These are phyloP conservation scores for Phlyctochytrium arcticum DNA, from an alignment of 192 early-diverging fungal genomes.

Conservation along the genomic window DNA sequence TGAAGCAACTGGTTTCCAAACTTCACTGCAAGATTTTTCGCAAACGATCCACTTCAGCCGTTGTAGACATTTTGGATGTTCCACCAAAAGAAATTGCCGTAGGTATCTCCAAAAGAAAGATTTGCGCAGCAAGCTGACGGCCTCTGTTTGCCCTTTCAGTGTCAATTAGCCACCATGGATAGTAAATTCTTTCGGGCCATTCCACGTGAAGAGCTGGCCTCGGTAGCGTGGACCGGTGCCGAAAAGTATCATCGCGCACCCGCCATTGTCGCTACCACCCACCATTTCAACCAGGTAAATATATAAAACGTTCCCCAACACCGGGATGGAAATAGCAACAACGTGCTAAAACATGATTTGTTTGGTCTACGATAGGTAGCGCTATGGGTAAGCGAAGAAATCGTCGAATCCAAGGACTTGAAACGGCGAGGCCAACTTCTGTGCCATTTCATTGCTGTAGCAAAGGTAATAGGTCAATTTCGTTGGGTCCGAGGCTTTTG, in stretches of 20 bases:
- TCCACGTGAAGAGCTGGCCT: conserved; percentile 32
- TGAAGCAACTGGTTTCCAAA: too few relatives aligned
- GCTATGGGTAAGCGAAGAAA: conserved; percentile 38
- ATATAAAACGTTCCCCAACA: too few relatives aligned
- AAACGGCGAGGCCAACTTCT: conserved; percentile 32
- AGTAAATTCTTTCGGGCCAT: conserved; percentile 31
- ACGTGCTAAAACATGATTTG: too few relatives aligned
- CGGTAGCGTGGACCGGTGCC: conserved; percentile 33
- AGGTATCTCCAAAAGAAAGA: too few relatives aligned
- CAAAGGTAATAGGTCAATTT: too few relatives aligned
- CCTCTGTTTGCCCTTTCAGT: too few relatives aligned
- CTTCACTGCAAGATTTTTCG: too few relatives aligned
- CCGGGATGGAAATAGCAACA: too few relatives aligned
- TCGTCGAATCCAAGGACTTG: conserved; percentile 26
- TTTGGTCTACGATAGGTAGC: too few relatives aligned
- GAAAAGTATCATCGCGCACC: conserved; percentile 30
- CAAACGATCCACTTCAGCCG: too few relatives aligned
- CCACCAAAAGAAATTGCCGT: conserved; percentile 34
- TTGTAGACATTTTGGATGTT: conserved; percentile 28
- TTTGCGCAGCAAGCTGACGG: too few relatives aligned
- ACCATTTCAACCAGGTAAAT: conserved; percentile 40
- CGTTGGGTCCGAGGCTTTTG: too few relatives aligned
- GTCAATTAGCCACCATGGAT: conserved; percentile 34
- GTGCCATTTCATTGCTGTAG: conserved; percentile 35
- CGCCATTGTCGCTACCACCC: conserved; percentile 33